phyloP scores from a whole-genome alignment of 768 basidiomycete genomes.

The Lentinula boryana region DNA sequence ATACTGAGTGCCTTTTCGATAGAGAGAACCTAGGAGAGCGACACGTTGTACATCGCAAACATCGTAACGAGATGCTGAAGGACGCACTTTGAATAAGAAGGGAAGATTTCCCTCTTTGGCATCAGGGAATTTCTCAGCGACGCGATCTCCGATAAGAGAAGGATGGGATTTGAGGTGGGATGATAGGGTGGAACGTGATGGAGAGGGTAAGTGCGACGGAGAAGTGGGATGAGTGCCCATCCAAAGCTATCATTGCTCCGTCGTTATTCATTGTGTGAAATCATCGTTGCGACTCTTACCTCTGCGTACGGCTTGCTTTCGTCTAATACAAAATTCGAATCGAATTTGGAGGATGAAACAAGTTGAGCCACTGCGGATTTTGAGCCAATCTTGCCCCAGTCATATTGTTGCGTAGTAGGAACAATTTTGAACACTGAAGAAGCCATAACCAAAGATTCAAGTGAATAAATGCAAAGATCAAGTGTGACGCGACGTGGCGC shows the following conservation, averaged over 20 bases:
- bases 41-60: not conserved
- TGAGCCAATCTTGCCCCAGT: slow-evolving; percentile 88
- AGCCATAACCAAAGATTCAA: not conserved
- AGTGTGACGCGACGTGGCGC: not conserved
- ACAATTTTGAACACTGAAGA: slow-evolving; percentile 66
- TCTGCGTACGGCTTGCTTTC: slow-evolving; percentile 85
- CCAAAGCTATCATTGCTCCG: slow-evolving; percentile 65
- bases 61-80: not conserved
- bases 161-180: slow-evolving; percentile 62
- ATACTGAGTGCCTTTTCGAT: slow-evolving; percentile 88
- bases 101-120: slow-evolving; percentile 67
- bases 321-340: slow-evolving; percentile 60
- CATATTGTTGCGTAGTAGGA: slow-evolving; percentile 85
- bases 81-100: slow-evolving; percentile 69
- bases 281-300: slow-evolving; percentile 45
- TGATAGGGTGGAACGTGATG: slow-evolving; percentile 43
- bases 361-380: slow-evolving; percentile 86
- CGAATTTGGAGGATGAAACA: slow-evolving; percentile 49
- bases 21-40: slow-evolving; percentile 51
- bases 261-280: not conserved
- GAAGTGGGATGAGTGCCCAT: slow-evolving; percentile 94
- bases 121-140: slow-evolving; percentile 46
- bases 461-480: not conserved
- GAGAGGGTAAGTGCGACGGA: slow-evolving; percentile 50
- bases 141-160: slow-evolving; percentile 56